Conservation (phyloP, 2,329 filamentous ascomycete genomes). For the Tolypocladium album region DNA sequence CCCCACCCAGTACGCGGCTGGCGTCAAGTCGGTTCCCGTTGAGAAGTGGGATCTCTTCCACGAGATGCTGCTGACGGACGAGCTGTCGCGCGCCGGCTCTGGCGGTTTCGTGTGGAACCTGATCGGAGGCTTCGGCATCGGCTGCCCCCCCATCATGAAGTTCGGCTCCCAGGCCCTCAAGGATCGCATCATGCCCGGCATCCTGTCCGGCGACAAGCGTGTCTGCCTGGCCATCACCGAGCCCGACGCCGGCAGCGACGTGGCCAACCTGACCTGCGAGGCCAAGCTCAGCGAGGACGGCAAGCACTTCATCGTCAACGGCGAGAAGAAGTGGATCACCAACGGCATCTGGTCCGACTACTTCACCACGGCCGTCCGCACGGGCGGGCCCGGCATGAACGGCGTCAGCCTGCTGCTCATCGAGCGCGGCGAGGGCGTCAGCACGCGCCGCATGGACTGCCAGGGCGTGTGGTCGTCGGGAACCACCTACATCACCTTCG, state of each 20-base stretch:
- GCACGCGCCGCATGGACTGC: constrained; percentile 93
- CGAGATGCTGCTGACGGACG: constrained; percentile 90
- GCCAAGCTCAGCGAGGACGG: constrained; percentile 90
- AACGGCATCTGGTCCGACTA: constrained; percentile 97
- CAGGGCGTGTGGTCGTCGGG: constrained; percentile 94
- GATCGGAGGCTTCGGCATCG: constrained; percentile 93
- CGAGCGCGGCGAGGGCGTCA: constrained; percentile 80
- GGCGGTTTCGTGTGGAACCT: constrained; percentile 96
- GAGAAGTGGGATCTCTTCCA: constrained; percentile 99
- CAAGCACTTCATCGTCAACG: constrained; percentile 98
- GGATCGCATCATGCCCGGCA: constrained; percentile 78
- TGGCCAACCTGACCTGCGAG: constrained; percentile 91
- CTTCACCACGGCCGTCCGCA: constrained; percentile 94
- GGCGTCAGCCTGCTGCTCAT: constrained; percentile 86
- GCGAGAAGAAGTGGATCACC: constrained; percentile 99
- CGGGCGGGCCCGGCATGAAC: constrained; percentile 81
- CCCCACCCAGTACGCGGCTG: constrained; percentile 62
- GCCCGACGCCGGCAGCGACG: constrained; percentile 88
- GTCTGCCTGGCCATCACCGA: constrained; percentile 98
- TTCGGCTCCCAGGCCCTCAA: constrained; percentile 79
- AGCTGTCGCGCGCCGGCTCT: constrained; percentile 78
- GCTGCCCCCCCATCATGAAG: constrained; percentile 82
- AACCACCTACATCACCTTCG: constrained; percentile 95
- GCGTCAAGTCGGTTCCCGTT: constrained; percentile 65
- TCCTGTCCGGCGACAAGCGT: constrained; percentile 86